phyloP scores from a whole-genome alignment of 2,329 filamentous ascomycete species.

The Rhynchosporium agropyri region DNA sequence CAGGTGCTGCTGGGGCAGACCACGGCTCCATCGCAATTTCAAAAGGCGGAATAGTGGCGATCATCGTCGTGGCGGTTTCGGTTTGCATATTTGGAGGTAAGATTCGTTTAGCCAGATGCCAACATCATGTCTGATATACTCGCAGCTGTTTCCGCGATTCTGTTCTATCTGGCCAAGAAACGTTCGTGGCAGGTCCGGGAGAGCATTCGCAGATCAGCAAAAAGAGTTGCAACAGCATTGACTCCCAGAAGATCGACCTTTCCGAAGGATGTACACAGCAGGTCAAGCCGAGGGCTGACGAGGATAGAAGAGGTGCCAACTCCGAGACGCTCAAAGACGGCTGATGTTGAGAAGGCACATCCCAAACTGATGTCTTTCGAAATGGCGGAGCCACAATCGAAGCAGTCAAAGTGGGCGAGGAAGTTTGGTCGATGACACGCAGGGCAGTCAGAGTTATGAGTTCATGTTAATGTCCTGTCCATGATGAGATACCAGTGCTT shows the following conservation, averaged over 20 bases:
- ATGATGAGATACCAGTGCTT: conserved; percentile 11
- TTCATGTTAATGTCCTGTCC: conserved; percentile 19
- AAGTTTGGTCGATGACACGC: conserved; percentile 35
- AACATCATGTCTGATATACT: conserved; percentile 1
- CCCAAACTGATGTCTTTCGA: conserved; percentile 40
- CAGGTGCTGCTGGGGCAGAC: conserved; percentile 67
- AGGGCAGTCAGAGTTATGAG: conserved; percentile 23
- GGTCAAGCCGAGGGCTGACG: conserved; percentile 48
- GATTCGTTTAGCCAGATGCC: conserved; percentile 35
- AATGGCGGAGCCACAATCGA: conserved; percentile 38
- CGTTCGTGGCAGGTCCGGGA: conserved; percentile 80
- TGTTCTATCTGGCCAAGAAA: conserved; percentile 83
- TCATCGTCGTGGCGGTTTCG: conserved; percentile 70
- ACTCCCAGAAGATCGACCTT: conserved; percentile 66
- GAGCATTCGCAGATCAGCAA: conserved; percentile 69
- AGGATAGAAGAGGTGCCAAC: conserved; percentile 59
- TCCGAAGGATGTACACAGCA: conserved; percentile 56
- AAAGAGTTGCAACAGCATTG: conserved; percentile 61
- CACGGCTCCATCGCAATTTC: conserved; percentile 65
- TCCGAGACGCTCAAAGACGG: conserved; percentile 52
- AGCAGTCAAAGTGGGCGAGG: conserved; percentile 39
- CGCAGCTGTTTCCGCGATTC: conserved; percentile 51
- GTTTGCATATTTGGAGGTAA: conserved; percentile 72
- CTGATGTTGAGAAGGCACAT: conserved; percentile 62
- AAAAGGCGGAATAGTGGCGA: conserved; percentile 70